Evolutionary conservation across 805 yeast genomes (phyloP), one percentile per base, ranked within the genome.

Genomic region (Sugiyamaella chiloensis): DNA sequence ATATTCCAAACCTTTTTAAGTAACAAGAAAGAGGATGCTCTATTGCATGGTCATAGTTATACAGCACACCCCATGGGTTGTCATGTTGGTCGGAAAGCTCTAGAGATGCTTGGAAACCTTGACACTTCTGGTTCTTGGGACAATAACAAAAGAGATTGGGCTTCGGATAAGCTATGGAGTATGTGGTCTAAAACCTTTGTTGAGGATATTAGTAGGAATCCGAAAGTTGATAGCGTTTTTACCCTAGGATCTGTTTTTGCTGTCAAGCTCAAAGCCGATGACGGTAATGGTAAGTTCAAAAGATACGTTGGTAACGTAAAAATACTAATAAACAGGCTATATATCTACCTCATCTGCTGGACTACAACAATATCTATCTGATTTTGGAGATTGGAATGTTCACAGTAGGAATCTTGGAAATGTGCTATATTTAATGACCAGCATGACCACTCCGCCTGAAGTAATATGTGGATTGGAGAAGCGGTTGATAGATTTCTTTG

Each of bases 1-100:
- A 56, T 58, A 16, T 58, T 55, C 50, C 44, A 56, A 32, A 35
- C 57, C 3, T 58, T 58, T 42, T 30, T 58, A 27, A 52, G 59
- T 30, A 47, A 40, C 19, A 32, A 44, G 27, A 58, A 58, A 29
- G 53, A 48, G 12, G 61, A 58, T 30, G 62, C 61, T 14, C 46
- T 58, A 30, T 48, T 58, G 4, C 62, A 58, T 39, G 62, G 62
- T 2, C 62, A 58, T 44, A 52, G 58, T 17, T 58, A 58, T 41
- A 58, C 62, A 4, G 62, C 61, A 3, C 60, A 58, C 32, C 59
- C 62, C 11, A 49, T 58, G 14, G 62, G 62, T 7, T 58, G 62
- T 34, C 36, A 46, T 8, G 62, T 58, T 12, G 62, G 61, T 9
- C 31, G 32, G 1, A 44, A 46, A 9, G 47, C 59, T 4, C 36